Base-by-base conservation (phyloP, 305 asterid species). In the Euphrasia arctica region DNA sequence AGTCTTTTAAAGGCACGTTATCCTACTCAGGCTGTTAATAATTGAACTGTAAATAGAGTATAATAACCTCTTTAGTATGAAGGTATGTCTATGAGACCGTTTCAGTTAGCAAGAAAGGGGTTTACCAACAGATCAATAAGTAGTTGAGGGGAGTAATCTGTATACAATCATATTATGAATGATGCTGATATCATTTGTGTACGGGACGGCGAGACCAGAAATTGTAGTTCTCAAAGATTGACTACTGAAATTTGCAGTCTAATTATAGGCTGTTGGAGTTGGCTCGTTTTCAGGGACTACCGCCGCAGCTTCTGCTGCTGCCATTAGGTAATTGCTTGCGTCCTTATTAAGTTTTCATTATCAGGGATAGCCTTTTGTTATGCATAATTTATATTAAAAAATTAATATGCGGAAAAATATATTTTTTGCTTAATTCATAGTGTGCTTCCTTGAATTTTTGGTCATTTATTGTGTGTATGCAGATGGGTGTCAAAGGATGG, bases 401-500 rank as follows among this genome's bases (percentile, higher is more conserved):
- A 7, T 63, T 28, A 41, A 18, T 29, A 48, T 66, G 49, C 48
- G 51, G 50, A 51, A 15, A 59, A 55, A 22, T 41, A 13, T 54
- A 49, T 50, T 13, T 62, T 69, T 29, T 50, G 14, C 15, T 49
- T 67, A 14, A 43, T 4, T 43, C 13, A 58, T 49, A 52, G 36
- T 27, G 43, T 47, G 63, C 60, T 59, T 62, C 11, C 25, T 13
- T 60, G 58, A 62, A 70, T 65, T 49, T 58, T 52, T 58, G 74
- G 34, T 36, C 65, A 60, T 61, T 58, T 55, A 51, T 48, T 61
- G 59, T 69, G 56, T 22, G 70, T 68, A 60, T 69, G 74, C 80
- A 92, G 98, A 84, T 92, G 98, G 98, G 97, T 89, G 68, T 74
- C 95, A 60, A 92, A 89, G 86, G 96, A 85, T 77, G 96, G 98